Base-by-base conservation (phyloP, 2,329 filamentous ascomycete genomes). In the Decorospora gaudefroyi region DNA sequence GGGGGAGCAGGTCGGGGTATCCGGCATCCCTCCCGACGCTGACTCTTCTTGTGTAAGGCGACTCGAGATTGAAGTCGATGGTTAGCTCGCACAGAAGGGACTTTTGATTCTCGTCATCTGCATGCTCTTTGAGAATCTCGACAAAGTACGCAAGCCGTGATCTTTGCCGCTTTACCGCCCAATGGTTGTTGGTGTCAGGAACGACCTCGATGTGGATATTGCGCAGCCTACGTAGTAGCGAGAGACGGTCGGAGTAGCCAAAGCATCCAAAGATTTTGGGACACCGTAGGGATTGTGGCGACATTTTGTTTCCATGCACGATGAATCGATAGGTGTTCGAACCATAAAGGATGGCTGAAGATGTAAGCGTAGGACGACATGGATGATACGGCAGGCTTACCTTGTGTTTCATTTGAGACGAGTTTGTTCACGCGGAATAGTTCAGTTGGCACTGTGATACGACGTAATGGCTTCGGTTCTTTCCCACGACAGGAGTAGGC, bases 71-170 rank as follows among this genome's bases (percentile, higher is more conserved):
- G 18, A 46, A 15, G 21, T 36, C 8, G 7, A 57, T 33, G 4
- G 17, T 45, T 5, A 61, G 39, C 4, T 44, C 22, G 25, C 46
- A 43, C 11, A 63, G 51, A 2, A 61, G 42, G 7, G 56, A 57
- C 17, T 43, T 49, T 32, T 50, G 32, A 9, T 51, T 30, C 6
- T 29, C 42, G 29, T 61, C 51, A 19, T 59, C 53, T 15, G 52
- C 31, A 37, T 62, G 44, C 16, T 53, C 37, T 33, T 58, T 57
- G 16, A 64, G 43, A 4, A 58, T 38, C 12, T 49, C 32, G 26
- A 60, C 53, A 31, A 64, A 55, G 31, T 57, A 51, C 12, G 53
- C 45, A 1, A 64, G 38, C 9, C 61, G 53, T 4, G 47, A 37
- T 4, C 55, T 53, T 18, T 55, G 52, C 6, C 59, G 55, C 15